Evolutionary conservation across 176 grass and related monocot genomes (phyloP).

Genomic region (Zea mays): Zm-B73-REFERENCE-NAM-5.0 NC_050096.1:301881501-301882000

Average conservation of each 20-base stretch:
- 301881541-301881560: not conserved
- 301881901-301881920: slow-evolving; percentile 75
- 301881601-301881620: slow-evolving; percentile 14
- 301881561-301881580: not conserved
- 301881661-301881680: slow-evolving; percentile 94
- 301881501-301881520: slow-evolving; percentile 71
- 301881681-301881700: slow-evolving; percentile 82
- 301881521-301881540: not conserved
- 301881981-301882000: slow-evolving; percentile 84
- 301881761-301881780: slow-evolving; percentile 33
- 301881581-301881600: not conserved
- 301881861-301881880: slow-evolving; percentile 34
- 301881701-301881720: slow-evolving; percentile 87
- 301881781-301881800: not conserved
- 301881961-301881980: slow-evolving; percentile 65
- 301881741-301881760: slow-evolving; percentile 84
- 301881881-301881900: slow-evolving; percentile 90
- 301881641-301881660: slow-evolving; percentile 72
- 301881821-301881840: not conserved
- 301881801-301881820: not conserved
- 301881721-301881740: slow-evolving; percentile 93
- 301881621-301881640: not conserved
- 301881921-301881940: slow-evolving; percentile 97
- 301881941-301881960: slow-evolving; percentile 91
- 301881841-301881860: not conserved